Percentiles rank a stretch among this genome's conserved stretches.
Evolutionary conservation across 2,329 filamentous ascomycete species (phyloP).

Genomic region (Alternaria viburni): DNA sequence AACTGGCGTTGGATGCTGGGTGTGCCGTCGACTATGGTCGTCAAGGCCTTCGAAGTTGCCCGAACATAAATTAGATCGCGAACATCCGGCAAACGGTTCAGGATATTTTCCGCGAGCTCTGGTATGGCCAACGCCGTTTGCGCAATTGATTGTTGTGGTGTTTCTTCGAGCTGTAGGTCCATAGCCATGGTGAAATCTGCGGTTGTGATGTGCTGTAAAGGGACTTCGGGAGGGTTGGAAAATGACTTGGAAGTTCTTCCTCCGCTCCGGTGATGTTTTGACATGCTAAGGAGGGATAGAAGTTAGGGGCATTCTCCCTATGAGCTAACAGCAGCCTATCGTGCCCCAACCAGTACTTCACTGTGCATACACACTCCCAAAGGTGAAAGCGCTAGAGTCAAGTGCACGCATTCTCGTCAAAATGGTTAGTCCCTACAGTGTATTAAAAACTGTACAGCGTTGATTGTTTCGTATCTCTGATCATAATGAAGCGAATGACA

Average conservation of each 20-base stretch:
- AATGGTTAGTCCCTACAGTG: background rate
- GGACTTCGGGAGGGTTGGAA: background rate
- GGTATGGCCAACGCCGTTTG: background rate
- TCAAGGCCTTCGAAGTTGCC: background rate
- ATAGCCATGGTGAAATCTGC: background rate
- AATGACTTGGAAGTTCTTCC: background rate
- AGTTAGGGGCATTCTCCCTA: background rate
- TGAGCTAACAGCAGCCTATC: background rate
- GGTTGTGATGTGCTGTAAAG: background rate
- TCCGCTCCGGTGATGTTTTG: background rate
- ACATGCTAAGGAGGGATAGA: background rate
- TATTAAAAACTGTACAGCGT: background rate
- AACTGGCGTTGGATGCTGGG: background rate
- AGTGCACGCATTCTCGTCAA: background rate
- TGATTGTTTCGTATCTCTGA: background rate
- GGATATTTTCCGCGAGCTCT: background rate
- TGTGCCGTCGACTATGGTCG: background rate
- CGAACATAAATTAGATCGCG: background rate
- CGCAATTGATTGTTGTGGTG: background rate
- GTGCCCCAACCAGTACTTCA: background rate
- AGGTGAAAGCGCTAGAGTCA: background rate
- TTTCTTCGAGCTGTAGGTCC: background rate
- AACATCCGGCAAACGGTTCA: background rate
- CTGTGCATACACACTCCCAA: background rate
- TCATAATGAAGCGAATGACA: background rate